phyloP scores from a whole-genome alignment of 768 basidiomycete genomes.

The Macrolepiota fuliginosa region DNA sequence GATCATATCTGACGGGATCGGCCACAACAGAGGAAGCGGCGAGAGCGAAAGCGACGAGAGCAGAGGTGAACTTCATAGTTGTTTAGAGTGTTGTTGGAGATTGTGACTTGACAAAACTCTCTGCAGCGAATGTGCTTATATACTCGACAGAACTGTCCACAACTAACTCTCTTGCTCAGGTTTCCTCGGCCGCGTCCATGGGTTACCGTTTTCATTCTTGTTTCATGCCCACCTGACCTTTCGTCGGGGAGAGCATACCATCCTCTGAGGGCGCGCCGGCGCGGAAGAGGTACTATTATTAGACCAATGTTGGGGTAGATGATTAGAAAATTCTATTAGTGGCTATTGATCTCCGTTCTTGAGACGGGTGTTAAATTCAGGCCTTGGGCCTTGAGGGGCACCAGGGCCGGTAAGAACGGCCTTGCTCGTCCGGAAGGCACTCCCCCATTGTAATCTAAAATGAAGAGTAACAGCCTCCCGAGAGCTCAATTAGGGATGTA shows the following conservation, averaged over 20 bases:
- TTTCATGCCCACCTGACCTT: constrained; percentile 3
- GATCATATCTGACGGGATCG: constrained; percentile 40
- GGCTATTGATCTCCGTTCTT: neutral
- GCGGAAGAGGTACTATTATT: neutral
- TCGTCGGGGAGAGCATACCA: neutral
- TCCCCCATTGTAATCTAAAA: neutral
- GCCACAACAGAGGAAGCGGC: constrained; percentile 21
- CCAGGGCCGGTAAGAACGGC: neutral
- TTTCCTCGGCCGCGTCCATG: neutral
- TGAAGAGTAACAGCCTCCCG: too few relatives aligned
- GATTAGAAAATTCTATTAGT: neutral
- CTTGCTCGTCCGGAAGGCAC: neutral
- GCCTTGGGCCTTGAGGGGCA: neutral
- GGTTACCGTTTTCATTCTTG: neutral
- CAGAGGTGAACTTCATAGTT: constrained; percentile 32
- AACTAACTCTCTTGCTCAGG: neutral
- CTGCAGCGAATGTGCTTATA: neutral
- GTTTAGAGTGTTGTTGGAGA: neutral
- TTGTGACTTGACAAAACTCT: neutral
- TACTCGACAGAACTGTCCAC: neutral
- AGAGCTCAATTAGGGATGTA: too few relatives aligned
- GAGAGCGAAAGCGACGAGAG: constrained; percentile 24
- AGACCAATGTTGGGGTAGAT: neutral
- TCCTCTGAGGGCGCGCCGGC: neutral
- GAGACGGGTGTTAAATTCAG: constrained; percentile 1